Evolutionary conservation across 306 rosid genomes (phyloP), one percentile per base, ranked within the genome.

Genomic region (Begonia loranthoides): DNA sequence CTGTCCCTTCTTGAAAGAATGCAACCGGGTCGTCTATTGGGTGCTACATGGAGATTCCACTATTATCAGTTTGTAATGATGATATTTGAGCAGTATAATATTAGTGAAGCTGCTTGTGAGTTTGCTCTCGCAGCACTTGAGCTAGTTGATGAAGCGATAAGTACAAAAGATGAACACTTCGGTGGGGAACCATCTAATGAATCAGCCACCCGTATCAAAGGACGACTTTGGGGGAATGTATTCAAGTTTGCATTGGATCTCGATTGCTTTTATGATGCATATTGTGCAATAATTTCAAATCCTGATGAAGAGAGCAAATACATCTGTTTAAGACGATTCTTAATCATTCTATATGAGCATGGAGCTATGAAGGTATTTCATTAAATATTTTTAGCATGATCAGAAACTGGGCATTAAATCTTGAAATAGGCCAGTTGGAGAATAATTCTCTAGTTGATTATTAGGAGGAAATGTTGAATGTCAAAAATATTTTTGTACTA

Each of bases 51-150:
- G 97, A 78, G 55, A 74, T 76, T 90, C 51, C 81, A 81, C 60
- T 90, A 90, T 69, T 90, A 79, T 66, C 95, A 85, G 60, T 82
- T 95, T 95, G 85, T 73, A 60, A 82, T 90, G 97, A 94, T 85
- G 64, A 72, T 78, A 69, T 90, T 85, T 68, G 97, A 90, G 70
- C 97, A 80, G 52, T 66, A 85, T 67, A 78, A 73, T 59, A 63
- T 90, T 24, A 85, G 82, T 53, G 89, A 82, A 66, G 97, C 95
- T 65, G 94, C 94, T 68, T 80, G 73, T 76, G 84, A 85, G 76
- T 90, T 90, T 76, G 97, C 90, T 58, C 97, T 85, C 60, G 94
- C 97, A 61, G 95, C 97, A 21, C 97, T 90, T 22, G 97, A 85
- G 81, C 90, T 77, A 72, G 95, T 82, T 60, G 97, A 85, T 60